Evolutionary conservation across 1,284 basidiomycete genomes (phyloP), one percentile per base, ranked within the genome.

Genomic region (Chalciporus piperatoides): DNA sequence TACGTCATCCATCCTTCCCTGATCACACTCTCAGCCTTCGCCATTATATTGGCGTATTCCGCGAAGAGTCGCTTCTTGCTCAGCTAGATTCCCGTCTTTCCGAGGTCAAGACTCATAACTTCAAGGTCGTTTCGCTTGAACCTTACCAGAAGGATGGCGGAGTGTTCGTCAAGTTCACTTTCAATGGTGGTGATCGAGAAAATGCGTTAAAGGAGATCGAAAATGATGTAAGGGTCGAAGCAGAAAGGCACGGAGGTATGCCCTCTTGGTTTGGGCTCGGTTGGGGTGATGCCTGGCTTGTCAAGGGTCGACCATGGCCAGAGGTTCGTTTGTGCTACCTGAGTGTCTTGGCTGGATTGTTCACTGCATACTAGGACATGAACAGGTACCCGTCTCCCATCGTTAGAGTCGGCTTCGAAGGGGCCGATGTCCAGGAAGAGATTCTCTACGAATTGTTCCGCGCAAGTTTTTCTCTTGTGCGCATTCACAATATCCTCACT

Each of bases 351-450:
- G 3, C 17, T 35, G 43, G 27, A 15, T 37, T 28, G 36, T 39
- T 42, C 35, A 23, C 58, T 30, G 54, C 41, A 9, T 15, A 35
- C 49, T 55, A 95, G 87, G 94, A 97, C 59, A 83, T 96, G 80
- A 76, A 84, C 56, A 78, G 90, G 41, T 95, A 84, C 64, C 84
- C 91, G 0, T 87, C 89, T 6, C 71, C 75, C 2, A 75, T 86
- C 12, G 61, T 97, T 38, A 82, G 81, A 52, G 79, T 95, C n/a
- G 72, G 81, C 7, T 96, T 94, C 59, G 88, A 95, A 27, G 93
- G 94, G 0, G 84, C 90, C 1, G 92, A 95, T 60, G 71, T 93
- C 3, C 76, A 79, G 24, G 90, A 95, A 64, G 90, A 95, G 65
- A 66, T 75, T 1, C 68, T 92, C 1, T 92, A 89, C 60, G 68